Evolutionary conservation across 345 rosid species (phyloP).

Genomic region (Hevea brasiliensis): DNA sequence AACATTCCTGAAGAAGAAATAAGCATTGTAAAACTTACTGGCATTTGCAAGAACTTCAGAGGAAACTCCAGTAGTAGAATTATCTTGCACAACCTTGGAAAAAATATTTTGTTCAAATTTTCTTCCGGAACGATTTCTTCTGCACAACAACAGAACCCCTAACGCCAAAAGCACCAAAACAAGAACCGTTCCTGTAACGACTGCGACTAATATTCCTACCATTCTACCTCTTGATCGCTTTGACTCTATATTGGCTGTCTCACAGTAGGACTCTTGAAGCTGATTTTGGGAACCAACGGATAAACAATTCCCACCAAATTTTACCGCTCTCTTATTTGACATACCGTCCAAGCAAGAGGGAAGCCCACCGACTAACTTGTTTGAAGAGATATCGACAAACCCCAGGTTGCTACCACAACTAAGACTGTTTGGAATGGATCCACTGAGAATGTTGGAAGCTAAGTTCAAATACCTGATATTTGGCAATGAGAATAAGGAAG

Average conservation of each 20-base stretch:
- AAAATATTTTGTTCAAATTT: slow-evolving; percentile 46
- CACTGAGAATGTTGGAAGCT: slow-evolving; percentile 73
- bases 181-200: slow-evolving; percentile 55
- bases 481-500: slow-evolving; percentile 71
- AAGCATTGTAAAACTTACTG: slow-evolving; percentile 60
- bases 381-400: slow-evolving; percentile 78
- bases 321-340: slow-evolving; percentile 62
- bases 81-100: slow-evolving; percentile 59
- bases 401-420: slow-evolving; percentile 79
- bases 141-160: slow-evolving; percentile 44
- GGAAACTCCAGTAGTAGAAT: slow-evolving; percentile 53
- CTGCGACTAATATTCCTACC: slow-evolving; percentile 45
- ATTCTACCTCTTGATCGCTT: slow-evolving; percentile 45
- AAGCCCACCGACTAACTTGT: slow-evolving; percentile 69
- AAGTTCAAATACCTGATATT: slow-evolving; percentile 80
- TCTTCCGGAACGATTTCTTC: slow-evolving; percentile 40
- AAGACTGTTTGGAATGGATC: slow-evolving; percentile 51
- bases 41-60: slow-evolving; percentile 83
- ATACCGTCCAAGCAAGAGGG: slow-evolving; percentile 70
- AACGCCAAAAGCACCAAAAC: slow-evolving; percentile 45
- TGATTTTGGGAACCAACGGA: slow-evolving; percentile 52
- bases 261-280: slow-evolving; percentile 58
- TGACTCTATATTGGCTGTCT: slow-evolving; percentile 35
- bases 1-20: too few relatives aligned
- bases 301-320: slow-evolving; percentile 73